A percentile compares a stretch with the other conserved stretches of the same genome.
Conservation (phyloP, 1,284 basidiomycete genomes). For the Malassezia nana region DNA sequence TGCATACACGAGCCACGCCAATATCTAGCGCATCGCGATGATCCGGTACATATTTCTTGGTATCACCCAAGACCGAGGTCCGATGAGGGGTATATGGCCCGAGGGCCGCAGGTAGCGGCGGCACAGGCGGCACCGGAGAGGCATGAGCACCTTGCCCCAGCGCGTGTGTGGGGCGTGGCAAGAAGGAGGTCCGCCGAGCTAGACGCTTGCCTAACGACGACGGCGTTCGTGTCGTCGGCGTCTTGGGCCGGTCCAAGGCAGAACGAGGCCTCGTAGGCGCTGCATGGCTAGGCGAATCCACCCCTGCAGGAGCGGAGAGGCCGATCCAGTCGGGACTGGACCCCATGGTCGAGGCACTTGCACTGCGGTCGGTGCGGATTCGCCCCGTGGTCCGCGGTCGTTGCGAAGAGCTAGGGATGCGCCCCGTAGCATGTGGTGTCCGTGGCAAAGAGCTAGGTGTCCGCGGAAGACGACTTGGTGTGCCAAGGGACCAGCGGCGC, state of each 20-base stretch:
- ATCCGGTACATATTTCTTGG: constrained; percentile 59
- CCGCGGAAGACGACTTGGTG: constrained; percentile 4
- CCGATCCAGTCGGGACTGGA: neutral
- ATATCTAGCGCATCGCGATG: constrained; percentile 67
- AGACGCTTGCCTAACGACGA: neutral
- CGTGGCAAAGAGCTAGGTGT: neutral
- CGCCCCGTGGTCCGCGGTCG: neutral
- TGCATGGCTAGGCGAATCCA: neutral
- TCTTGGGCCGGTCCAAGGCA: neutral
- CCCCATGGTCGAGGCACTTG: neutral
- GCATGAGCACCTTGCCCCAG: neutral
- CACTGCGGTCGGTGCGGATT: neutral
- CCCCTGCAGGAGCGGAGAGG: neutral
- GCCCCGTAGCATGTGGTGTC: neutral
- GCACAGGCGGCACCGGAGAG: neutral
- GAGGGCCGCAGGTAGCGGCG: neutral
- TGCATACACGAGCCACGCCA: constrained; percentile 65
- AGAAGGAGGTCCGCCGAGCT: constrained; percentile 5
- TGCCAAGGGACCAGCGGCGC: constrained; percentile 2
- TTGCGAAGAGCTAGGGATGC: neutral
- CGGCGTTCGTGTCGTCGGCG: neutral
- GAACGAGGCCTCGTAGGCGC: neutral
- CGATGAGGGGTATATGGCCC: neutral
- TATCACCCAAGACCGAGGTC: neutral
- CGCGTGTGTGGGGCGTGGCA: constrained; percentile 6